A percentile compares a stretch with the other conserved stretches of the same genome.
phyloP scores from a whole-genome alignment of 2,329 filamentous ascomycete genomes.

The Colletotrichum simmondsii region DNA sequence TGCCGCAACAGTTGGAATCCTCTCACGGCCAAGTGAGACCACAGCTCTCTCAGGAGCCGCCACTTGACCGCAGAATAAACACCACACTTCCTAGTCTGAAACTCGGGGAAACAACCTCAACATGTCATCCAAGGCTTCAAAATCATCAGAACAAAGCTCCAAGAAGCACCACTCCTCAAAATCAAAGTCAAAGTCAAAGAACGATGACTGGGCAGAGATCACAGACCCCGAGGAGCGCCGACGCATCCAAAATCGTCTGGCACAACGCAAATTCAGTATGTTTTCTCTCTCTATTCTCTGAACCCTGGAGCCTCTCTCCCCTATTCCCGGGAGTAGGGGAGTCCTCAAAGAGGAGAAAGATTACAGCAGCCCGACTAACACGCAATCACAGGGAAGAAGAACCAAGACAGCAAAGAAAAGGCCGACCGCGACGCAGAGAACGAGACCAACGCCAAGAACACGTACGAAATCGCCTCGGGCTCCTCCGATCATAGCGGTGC shows the following conservation, averaged over 20 bases:
- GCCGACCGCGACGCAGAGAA: slow-evolving; percentile 73
- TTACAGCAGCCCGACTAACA: not conserved
- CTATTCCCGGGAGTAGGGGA: no score
- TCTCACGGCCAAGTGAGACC: not conserved
- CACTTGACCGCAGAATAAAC: not conserved
- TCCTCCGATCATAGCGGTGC: slow-evolving; percentile 50
- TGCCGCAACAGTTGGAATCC: not conserved
- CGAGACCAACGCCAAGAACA: slow-evolving; percentile 69
- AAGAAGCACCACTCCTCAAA: slow-evolving; percentile 46
- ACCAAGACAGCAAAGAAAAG: slow-evolving; percentile 74
- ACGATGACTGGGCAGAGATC: slow-evolving; percentile 76
- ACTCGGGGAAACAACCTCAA: slow-evolving; percentile 37
- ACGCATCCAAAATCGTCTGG: slow-evolving; percentile 80
- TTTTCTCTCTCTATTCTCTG: slow-evolving; percentile 37
- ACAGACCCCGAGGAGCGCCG: slow-evolving; percentile 77
- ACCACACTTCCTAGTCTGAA: not conserved
- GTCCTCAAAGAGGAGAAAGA: not conserved
- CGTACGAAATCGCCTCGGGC: slow-evolving; percentile 71
- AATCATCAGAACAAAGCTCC: slow-evolving; percentile 37
- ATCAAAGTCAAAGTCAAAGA: slow-evolving; percentile 55
- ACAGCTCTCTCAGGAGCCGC: not conserved
- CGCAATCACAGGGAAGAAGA: slow-evolving; percentile 70
- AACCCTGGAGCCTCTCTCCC: not conserved
- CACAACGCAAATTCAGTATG: slow-evolving; percentile 81
- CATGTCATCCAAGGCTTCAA: slow-evolving; percentile 46